Percentiles rank a stretch among this genome's conserved stretches.
Conservation (phyloP, 1,284 basidiomycete genomes). For the Dichomitus squalens region DNA sequence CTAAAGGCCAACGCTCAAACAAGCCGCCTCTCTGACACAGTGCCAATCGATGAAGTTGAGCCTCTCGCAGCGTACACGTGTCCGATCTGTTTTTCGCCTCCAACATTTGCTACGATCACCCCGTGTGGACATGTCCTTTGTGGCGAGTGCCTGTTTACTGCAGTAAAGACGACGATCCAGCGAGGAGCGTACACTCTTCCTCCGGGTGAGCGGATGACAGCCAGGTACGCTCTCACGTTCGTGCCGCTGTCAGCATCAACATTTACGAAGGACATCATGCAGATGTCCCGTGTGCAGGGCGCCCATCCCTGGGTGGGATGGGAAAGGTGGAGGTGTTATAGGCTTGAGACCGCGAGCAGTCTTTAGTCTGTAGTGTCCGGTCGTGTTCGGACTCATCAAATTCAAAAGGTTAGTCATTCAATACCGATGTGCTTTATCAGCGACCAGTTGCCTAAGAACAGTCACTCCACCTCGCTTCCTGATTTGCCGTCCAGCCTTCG, state of each 20-base stretch:
- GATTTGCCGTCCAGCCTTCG: not conserved
- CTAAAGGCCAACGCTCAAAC: not conserved
- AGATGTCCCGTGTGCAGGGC: slow-evolving; percentile 47
- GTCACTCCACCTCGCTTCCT: not conserved
- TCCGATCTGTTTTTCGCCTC: slow-evolving; percentile 77
- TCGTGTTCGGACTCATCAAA: not conserved
- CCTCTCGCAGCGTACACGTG: slow-evolving; percentile 68
- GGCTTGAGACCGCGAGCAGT: slow-evolving; percentile 39
- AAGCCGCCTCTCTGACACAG: not conserved
- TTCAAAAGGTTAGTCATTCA: slow-evolving; percentile 5
- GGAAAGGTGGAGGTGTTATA: slow-evolving; percentile 42
- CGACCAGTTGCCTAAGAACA: not conserved
- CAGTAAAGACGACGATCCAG: slow-evolving; percentile 63
- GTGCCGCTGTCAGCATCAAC: not conserved
- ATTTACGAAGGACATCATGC: not conserved
- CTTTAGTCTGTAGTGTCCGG: slow-evolving; percentile 24
- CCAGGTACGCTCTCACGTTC: slow-evolving; percentile 25
- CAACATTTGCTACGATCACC: slow-evolving; percentile 72
- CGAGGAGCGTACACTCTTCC: slow-evolving; percentile 47
- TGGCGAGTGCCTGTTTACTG: slow-evolving; percentile 73
- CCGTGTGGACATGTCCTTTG: slow-evolving; percentile 81
- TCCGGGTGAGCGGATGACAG: slow-evolving; percentile 27
- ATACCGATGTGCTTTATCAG: not conserved
- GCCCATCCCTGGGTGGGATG: slow-evolving; percentile 43
- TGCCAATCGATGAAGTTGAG: slow-evolving; percentile 35